Base-by-base conservation (phyloP, 1,139 yeast species). In the Sugiyamaella sp. region DNA sequence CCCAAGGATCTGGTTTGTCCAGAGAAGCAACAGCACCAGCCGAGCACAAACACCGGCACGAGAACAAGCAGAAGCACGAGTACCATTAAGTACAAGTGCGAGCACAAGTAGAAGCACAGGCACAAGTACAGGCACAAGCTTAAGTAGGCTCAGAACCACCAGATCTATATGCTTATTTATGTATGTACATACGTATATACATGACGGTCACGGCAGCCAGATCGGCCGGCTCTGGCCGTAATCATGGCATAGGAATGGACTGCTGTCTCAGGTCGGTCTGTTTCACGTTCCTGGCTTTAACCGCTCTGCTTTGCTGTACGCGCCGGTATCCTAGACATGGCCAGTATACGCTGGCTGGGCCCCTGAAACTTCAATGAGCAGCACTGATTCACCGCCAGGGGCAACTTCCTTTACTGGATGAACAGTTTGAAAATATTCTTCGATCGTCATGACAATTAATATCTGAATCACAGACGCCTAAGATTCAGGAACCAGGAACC, bases 401-500 rank as follows among this genome's bases (percentile, higher is more conserved):
- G 35, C 8, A 29, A 4, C 14, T 29, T 29, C 35, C 35, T 29
- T 29, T 29, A 6, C 14, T 12, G n/a, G 35, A 29, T 29, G 35
- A 5, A 12, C 8, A 10, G 35, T 29, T 29, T 29, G 35, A 29
- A 29, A 29, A 12, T 12, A 12, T 5, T 4, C 14, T 8, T 4
- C 35, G 35, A 29, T 29, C 35, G 35, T 12, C 35, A 12, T 29
- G 35, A 10, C 29, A 10, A 25, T 12, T n/a, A n/a, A n/a, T n/a
- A n/a, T n/a, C n/a, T n/a, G n/a, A 12, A 12, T 29, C 35, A n/a
- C n/a, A n/a, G n/a, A n/a, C 35, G 35, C 35, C 35, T 29, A 29
- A 12, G n/a, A 29, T 29, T 29, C 35, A 29, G 35, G 35, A 29
- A 29, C 35, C 35, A 29, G 35, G 35, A 29, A 29, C 35, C 35